Evolutionary conservation across 2,329 filamentous ascomycete species (phyloP).

Genomic region (Colletotrichum sp.): DNA sequence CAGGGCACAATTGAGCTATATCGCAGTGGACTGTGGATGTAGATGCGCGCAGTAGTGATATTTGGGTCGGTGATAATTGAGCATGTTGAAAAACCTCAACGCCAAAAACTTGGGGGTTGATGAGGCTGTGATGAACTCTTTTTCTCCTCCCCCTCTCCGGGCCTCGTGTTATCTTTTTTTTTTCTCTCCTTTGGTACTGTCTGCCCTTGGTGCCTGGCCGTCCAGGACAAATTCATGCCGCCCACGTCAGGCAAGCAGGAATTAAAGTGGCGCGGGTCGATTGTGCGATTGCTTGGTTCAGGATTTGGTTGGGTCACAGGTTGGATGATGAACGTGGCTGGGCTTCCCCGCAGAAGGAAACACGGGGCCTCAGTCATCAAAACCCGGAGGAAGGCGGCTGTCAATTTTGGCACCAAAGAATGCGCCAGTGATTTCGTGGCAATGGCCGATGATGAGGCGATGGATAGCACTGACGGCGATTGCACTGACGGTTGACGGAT

Average conservation of each 20-base stretch:
- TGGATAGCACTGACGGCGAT: neutral
- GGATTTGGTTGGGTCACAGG: neutral
- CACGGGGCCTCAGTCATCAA: slow-evolving; percentile 7
- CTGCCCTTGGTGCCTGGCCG: neutral
- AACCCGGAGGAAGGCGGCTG: neutral
- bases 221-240: neutral
- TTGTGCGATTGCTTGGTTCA: neutral
- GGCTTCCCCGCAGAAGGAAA: slow-evolving; percentile 18
- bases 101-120: neutral
- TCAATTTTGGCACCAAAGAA: neutral
- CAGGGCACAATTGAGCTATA: neutral
- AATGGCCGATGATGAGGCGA: neutral
- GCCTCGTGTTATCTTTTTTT: neutral
- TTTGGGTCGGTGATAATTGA: neutral
- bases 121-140: neutral
- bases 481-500: neutral
- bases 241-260: neutral
- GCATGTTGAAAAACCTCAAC: neutral
- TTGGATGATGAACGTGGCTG: slow-evolving; percentile 12
- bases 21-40: neutral
- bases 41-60: neutral
- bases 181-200: neutral
- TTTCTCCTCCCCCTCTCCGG: neutral
- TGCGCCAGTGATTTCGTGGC: neutral
- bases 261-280: slow-evolving; percentile 11